Conservation (phyloP, 1,139 yeast species). For the Entelexis paramagnoliae region DNA sequence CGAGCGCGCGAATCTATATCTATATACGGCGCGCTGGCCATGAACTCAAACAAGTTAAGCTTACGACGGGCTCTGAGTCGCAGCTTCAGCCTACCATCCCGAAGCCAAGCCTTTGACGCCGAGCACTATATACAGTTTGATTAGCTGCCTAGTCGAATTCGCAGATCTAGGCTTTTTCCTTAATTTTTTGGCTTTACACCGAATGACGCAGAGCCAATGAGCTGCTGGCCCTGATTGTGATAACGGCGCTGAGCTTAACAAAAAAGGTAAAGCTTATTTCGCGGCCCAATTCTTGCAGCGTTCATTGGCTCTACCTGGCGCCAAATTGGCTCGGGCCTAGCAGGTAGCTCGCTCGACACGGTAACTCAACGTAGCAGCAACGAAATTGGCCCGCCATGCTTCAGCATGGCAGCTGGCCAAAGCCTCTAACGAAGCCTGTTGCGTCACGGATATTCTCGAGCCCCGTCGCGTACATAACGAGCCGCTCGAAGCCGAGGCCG, state of each 20-base stretch:
- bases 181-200: neutral
- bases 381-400: too few relatives aligned
- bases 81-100: too few relatives aligned
- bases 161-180: neutral
- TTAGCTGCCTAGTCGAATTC: neutral
- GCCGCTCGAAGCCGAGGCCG: conserved; percentile 88
- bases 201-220: too few relatives aligned
- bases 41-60: too few relatives aligned
- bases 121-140: conserved; percentile 5
- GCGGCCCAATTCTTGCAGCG: too few relatives aligned
- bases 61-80: too few relatives aligned
- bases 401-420: conserved; percentile 36
- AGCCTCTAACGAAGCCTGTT: conserved; percentile 47
- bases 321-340: neutral
- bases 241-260: too few relatives aligned
- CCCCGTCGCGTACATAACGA: conserved; percentile 61
- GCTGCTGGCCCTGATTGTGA: too few relatives aligned
- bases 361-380: too few relatives aligned
- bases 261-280: neutral
- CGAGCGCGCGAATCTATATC: neutral
- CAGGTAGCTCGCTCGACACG: too few relatives aligned
- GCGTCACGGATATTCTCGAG: conserved; percentile 74
- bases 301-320: too few relatives aligned
- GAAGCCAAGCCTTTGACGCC: neutral
- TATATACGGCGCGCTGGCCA: too few relatives aligned